Conservation (phyloP, 2,329 filamentous ascomycete species). For the Chaetomium sp. region DNA sequence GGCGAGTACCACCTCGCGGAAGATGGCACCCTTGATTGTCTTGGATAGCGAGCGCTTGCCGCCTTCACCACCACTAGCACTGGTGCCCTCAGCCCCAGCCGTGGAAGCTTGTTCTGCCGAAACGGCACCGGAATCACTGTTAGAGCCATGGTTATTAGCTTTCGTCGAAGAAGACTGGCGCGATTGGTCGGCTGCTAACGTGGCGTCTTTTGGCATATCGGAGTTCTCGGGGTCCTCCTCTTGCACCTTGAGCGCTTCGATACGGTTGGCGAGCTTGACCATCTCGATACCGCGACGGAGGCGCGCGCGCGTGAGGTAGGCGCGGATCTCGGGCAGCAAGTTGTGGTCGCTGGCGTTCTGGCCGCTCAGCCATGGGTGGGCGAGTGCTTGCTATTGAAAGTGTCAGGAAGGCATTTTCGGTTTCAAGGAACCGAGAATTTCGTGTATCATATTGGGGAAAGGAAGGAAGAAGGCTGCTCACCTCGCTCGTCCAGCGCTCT, state of each 20-base stretch:
- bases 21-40: conserved; percentile 64
- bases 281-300: conserved; percentile 91
- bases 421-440: too few relatives aligned
- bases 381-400: conserved; percentile 58
- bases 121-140: conserved; percentile 16
- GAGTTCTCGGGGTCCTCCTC: conserved; percentile 77
- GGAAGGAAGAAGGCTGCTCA: conserved; percentile 34
- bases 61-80: conserved; percentile 19
- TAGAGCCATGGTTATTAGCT: conserved; percentile 9
- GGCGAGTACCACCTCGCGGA: conserved; percentile 87
- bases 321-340: conserved; percentile 92
- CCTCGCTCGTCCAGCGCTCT: conserved; percentile 70
- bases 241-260: conserved; percentile 88
- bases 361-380: conserved; percentile 84
- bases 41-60: conserved; percentile 40
- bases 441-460: background rate
- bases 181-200: conserved; percentile 46
- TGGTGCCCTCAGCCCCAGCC: conserved; percentile 31
- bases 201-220: conserved; percentile 59
- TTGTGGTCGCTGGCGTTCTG: conserved; percentile 92
- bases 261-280: conserved; percentile 91
- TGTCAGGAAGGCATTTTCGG: background rate
- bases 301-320: conserved; percentile 85
- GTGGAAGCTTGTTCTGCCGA: background rate
- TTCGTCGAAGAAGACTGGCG: conserved; percentile 22